phyloP scores from a whole-genome alignment of 2,329 filamentous ascomycete genomes.

The Talaromyces sp. region DNA sequence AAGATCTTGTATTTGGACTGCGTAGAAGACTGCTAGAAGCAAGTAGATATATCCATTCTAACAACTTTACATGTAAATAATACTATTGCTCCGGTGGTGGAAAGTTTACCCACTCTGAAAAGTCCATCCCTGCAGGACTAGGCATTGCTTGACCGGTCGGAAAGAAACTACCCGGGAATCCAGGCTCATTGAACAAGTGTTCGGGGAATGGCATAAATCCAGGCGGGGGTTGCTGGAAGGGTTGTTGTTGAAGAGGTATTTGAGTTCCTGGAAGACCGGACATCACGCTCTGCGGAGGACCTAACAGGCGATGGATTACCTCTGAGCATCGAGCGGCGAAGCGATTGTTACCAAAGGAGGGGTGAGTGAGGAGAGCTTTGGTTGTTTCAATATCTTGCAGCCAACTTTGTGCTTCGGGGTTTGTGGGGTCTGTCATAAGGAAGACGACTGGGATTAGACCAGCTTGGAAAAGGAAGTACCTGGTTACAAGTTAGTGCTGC shows the following conservation, averaged over 20 bases:
- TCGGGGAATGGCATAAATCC: slow-evolving; percentile 42
- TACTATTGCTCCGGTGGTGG: slow-evolving; percentile 25
- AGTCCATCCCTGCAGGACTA: slow-evolving; percentile 38
- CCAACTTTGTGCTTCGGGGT: slow-evolving; percentile 39
- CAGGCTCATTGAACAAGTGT: slow-evolving; percentile 39
- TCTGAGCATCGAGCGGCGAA: slow-evolving; percentile 44
- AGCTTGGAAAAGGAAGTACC: slow-evolving; percentile 51
- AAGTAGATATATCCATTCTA: slow-evolving; percentile 3
- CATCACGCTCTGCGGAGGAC: slow-evolving; percentile 31
- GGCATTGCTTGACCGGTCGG: slow-evolving; percentile 35
- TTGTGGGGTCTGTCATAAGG: slow-evolving; percentile 46
- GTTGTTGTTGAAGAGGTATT: slow-evolving; percentile 13
- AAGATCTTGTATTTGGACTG: too few relatives aligned
- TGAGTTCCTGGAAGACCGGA: slow-evolving; percentile 12
- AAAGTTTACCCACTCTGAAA: slow-evolving; percentile 46
- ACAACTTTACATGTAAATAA: slow-evolving; percentile 1
- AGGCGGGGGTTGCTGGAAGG: slow-evolving; percentile 22
- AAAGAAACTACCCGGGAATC: slow-evolving; percentile 39
- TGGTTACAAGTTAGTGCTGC: slow-evolving; percentile 9
- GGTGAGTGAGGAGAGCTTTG: slow-evolving; percentile 42
- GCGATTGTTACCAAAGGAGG: slow-evolving; percentile 42
- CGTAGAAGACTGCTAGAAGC: not conserved
- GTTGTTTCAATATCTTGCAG: slow-evolving; percentile 45
- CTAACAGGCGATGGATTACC: slow-evolving; percentile 41
- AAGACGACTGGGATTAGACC: slow-evolving; percentile 48